Conservation (phyloP, 805 yeast species). For the Maudiozyma serrabonitensis region DNA sequence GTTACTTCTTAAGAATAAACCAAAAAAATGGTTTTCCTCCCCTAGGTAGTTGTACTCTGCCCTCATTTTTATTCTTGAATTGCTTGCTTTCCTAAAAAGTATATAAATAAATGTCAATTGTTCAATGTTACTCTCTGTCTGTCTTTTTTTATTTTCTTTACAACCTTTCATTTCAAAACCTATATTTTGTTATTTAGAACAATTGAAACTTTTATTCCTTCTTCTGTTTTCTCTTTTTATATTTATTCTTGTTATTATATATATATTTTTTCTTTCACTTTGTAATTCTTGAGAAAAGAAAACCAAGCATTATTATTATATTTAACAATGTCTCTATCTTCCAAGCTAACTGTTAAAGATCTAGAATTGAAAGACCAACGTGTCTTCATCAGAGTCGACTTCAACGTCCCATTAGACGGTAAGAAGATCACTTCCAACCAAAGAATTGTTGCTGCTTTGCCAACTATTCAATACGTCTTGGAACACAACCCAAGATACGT, state of each 20-base stretch:
- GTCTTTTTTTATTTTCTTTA: too few relatives aligned
- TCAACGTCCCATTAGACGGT: conserved; percentile 93
- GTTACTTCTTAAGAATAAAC: too few relatives aligned
- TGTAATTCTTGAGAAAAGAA: neutral
- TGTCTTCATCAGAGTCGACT: conserved; percentile 97
- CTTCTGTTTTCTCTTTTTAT: neutral
- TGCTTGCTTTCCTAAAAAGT: too few relatives aligned
- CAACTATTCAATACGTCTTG: conserved; percentile 92
- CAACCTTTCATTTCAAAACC: too few relatives aligned
- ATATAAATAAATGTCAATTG: too few relatives aligned
- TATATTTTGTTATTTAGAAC: too few relatives aligned
- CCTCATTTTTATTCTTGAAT: too few relatives aligned
- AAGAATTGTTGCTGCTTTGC: conserved; percentile 98
- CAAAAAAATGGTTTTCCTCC: too few relatives aligned
- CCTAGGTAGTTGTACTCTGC: too few relatives aligned
- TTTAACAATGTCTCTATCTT: conserved; percentile 74
- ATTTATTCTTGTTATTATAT: neutral
- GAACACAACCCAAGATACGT: conserved; percentile 87
- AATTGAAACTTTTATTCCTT: too few relatives aligned
- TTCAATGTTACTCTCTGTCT: too few relatives aligned
- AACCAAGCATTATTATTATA: neutral
- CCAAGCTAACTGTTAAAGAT: conserved; percentile 88
- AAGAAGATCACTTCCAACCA: conserved; percentile 97
- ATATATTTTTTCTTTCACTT: neutral
- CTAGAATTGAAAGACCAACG: conserved; percentile 80